Evolutionary conservation across 306 rosid species (phyloP).

Genomic region (Prosopis cineraria): DNA sequence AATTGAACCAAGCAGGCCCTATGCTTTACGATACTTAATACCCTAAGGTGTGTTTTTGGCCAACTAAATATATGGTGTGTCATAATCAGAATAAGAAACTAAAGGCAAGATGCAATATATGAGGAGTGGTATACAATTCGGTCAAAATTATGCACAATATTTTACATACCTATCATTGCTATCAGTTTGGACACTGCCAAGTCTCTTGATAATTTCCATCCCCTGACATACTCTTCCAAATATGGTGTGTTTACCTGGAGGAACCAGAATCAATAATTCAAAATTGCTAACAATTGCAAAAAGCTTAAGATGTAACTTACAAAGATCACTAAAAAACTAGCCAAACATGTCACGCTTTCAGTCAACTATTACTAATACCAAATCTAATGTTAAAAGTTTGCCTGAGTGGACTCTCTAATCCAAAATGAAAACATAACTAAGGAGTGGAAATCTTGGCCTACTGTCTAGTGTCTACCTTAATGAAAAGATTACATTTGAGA

Average conservation of each 20-base stretch:
- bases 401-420: neutral
- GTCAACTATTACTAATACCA: slow-evolving; percentile 16
- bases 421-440: neutral
- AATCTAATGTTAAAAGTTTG: neutral
- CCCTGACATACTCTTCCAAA: slow-evolving; percentile 89
- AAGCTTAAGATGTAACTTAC: slow-evolving; percentile 4
- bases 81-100: slow-evolving; percentile 15
- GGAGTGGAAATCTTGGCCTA: slow-evolving; percentile 16
- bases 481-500: neutral
- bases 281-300: slow-evolving; percentile 25
- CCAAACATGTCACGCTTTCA: neutral
- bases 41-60: neutral
- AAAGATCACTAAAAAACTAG: slow-evolving; percentile 22
- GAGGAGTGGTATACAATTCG: neutral
- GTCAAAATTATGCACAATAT: slow-evolving; percentile 1
- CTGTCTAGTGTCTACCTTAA: neutral
- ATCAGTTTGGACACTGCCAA: slow-evolving; percentile 96
- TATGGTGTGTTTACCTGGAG: slow-evolving; percentile 91
- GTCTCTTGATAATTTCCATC: slow-evolving; percentile 96
- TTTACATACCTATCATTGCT: slow-evolving; percentile 83
- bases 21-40: slow-evolving; percentile 20
- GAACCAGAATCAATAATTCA: slow-evolving; percentile 32
- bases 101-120: neutral
- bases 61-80: slow-evolving; percentile 9
- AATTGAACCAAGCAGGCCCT: too few relatives aligned